Evolutionary conservation across 495 filamentous ascomycete species (phyloP), one percentile per base, ranked within the genome.

Genomic region (Parathielavia hyrcaniae): DNA sequence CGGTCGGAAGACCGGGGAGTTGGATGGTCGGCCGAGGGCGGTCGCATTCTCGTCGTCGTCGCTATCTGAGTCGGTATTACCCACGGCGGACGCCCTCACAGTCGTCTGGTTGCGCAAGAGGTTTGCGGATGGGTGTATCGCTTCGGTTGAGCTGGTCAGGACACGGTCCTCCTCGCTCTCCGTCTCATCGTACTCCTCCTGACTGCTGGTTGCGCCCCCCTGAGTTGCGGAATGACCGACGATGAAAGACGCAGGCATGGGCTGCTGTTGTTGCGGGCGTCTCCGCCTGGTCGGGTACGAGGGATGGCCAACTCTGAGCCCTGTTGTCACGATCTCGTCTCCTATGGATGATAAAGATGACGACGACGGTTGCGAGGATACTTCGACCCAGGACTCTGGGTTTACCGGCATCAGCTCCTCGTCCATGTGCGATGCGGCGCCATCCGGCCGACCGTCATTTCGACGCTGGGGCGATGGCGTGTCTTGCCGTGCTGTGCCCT

Each of bases 321-420:
- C 89, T 10, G 88, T 91, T 14, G 87, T 91, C 52, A 95, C 86
- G 63, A 95, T 87, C 55, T 96, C 91, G 52, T 95, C 91, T 58
- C 80, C 86, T 50, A 86, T 85, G 19, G 90, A 95, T 13, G 91
- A 96, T n/a, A 93, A 75, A 14, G 93, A 95, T 11, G 91, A 92
- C 14, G 81, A 83, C 1, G 91, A 96, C 20, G 92, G 90, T 57
- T 95, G 89, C 2, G 93, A 97, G 46, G 88, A 81, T 55, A 98
- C 84, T 70, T 98, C 93, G 67, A 98, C 84, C 93, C 93, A 98
- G 1, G 92, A 97, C 73, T 97, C 93, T 91, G 81, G 67, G 64
- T 45, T 76, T 79, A 67, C 79, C 68, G 64, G 56, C 49, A 60
- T 50, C 39, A 61, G 60, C 22, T 56, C n/a, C 40, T 44, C 36